Conservation (phyloP, 2,329 filamentous ascomycete genomes). For the Xylariaceae sp. region DNA sequence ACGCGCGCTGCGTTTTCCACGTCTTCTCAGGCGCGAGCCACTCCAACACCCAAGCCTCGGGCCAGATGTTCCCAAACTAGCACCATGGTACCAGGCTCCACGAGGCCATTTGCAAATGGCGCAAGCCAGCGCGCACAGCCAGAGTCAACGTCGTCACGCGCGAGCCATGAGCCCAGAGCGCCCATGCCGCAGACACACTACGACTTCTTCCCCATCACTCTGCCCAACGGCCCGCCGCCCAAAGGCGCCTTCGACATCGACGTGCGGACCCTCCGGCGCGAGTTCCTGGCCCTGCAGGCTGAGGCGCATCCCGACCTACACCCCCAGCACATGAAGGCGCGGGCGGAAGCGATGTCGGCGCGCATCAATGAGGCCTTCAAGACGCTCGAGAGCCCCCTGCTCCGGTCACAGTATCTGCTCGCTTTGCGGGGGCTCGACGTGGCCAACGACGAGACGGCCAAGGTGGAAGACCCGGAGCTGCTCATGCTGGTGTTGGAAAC, state of each 20-base stretch:
- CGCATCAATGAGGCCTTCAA: slow-evolving; percentile 90
- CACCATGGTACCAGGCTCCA: too few species aligned
- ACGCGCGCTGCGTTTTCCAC: too few species aligned
- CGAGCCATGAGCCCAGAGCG: background rate
- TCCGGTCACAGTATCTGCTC: slow-evolving; percentile 86
- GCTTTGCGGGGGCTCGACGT: slow-evolving; percentile 70
- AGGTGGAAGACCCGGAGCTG: slow-evolving; percentile 65
- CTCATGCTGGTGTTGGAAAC: slow-evolving; percentile 79
- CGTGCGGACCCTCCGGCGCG: slow-evolving; percentile 65
- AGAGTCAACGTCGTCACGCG: too few species aligned
- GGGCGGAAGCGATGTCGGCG: slow-evolving; percentile 75
- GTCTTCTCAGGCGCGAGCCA: background rate
- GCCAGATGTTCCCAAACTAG: too few species aligned
- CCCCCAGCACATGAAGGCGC: slow-evolving; percentile 50
- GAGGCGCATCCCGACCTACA: slow-evolving; percentile 71
- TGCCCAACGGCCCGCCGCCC: slow-evolving; percentile 77
- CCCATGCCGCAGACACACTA: slow-evolving; percentile 62
- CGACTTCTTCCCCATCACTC: slow-evolving; percentile 79
- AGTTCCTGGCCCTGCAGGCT: slow-evolving; percentile 84
- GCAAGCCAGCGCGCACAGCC: too few species aligned
- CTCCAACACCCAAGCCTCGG: background rate
- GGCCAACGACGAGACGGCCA: slow-evolving; percentile 71
- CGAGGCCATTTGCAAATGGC: too few species aligned
- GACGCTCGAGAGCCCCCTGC: slow-evolving; percentile 74
- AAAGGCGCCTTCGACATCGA: slow-evolving; percentile 73